Conservation (phyloP, 441 rosid species). For the Lagerstroemia fauriei region DNA sequence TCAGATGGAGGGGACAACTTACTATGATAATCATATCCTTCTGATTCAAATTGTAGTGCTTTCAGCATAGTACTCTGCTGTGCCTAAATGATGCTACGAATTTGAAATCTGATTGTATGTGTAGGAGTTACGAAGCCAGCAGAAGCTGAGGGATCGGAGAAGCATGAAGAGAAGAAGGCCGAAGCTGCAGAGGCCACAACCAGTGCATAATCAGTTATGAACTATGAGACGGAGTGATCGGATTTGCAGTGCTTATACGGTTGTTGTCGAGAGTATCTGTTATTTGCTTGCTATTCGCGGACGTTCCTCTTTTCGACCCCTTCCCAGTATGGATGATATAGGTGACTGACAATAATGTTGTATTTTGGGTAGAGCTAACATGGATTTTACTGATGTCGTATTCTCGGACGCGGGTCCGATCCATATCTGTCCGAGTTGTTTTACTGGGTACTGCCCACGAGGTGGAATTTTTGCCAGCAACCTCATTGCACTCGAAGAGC, state of each 20-base stretch:
- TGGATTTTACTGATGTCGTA: background rate
- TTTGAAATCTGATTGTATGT: background rate
- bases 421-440: background rate
- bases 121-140: background rate
- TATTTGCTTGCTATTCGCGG: background rate
- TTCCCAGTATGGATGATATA: background rate
- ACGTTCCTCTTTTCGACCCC: background rate
- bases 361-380: background rate
- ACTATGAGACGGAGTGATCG: background rate
- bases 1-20: background rate
- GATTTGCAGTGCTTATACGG: background rate
- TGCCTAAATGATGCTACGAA: background rate
- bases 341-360: background rate
- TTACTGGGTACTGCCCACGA: background rate
- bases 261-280: background rate
- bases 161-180: slow-evolving; percentile 3
- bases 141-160: background rate
- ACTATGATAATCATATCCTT: background rate
- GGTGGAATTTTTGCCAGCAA: background rate
- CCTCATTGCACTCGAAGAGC: background rate
- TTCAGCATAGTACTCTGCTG: background rate
- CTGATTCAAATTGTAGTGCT: background rate
- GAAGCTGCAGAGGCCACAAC: background rate
- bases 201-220: background rate
- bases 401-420: background rate